These are phyloP conservation scores for Phaeosphaeria sp. DNA, from an alignment of 2,329 filamentous ascomycete genomes.

Conservation along the genomic window DNA sequence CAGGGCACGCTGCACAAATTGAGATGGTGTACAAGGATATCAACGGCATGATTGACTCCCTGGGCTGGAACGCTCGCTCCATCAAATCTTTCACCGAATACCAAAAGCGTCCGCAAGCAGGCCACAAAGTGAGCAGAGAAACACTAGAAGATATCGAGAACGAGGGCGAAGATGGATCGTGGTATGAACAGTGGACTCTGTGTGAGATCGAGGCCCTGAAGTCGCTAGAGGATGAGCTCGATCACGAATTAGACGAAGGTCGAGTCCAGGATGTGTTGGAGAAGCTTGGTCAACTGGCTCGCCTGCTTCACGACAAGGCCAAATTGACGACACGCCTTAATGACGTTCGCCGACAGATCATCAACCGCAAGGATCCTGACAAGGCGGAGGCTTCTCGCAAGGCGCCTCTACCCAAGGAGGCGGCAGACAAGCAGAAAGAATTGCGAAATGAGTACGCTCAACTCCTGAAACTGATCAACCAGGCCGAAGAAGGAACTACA, in stretches of 20 bases:
- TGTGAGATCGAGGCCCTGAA: constrained; percentile 76
- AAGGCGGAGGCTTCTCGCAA: constrained; percentile 69
- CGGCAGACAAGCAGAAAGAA: constrained; percentile 82
- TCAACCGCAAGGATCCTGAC: constrained; percentile 71
- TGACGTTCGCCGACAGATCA: constrained; percentile 79
- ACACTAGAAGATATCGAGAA: constrained; percentile 64
- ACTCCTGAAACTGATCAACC: constrained; percentile 75
- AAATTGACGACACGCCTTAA: constrained; percentile 74
- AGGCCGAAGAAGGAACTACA: constrained; percentile 81
- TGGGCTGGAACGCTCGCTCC: constrained; percentile 83
- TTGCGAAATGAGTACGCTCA: constrained; percentile 76
- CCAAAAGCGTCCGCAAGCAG: constrained; percentile 57
- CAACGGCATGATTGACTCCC: constrained; percentile 91
- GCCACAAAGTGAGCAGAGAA: constrained; percentile 64
- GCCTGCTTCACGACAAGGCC: constrained; percentile 72
- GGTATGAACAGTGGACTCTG: constrained; percentile 75
- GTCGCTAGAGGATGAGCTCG: constrained; percentile 67
- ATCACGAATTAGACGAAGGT: constrained; percentile 69
- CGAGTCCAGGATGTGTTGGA: constrained; percentile 71
- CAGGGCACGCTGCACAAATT: constrained; percentile 55
- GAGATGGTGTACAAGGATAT: constrained; percentile 74
- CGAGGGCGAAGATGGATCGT: constrained; percentile 42
- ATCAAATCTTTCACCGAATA: constrained; percentile 68
- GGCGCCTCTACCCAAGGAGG: constrained; percentile 82
- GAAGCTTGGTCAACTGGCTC: constrained; percentile 72